Conservation (phyloP, 1,139 yeast genomes). For the Geotrichum restrictum region DNA sequence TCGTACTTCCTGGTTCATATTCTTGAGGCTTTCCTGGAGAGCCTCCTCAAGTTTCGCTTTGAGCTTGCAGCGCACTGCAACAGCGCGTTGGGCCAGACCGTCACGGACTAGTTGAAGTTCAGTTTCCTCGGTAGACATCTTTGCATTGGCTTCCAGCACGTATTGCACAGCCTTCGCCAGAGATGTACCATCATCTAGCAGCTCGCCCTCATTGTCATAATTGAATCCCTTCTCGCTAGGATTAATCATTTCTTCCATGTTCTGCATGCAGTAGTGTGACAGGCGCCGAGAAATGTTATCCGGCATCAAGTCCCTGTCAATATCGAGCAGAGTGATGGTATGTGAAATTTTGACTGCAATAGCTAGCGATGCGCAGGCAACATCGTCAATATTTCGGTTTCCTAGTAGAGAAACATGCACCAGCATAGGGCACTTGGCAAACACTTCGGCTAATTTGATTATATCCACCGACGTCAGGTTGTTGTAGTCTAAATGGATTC, state of each 20-base stretch:
- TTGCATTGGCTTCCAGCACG: slow-evolving; percentile 25
- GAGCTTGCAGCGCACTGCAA: slow-evolving; percentile 31
- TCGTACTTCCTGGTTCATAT: slow-evolving; percentile 10
- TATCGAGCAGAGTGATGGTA: slow-evolving; percentile 63
- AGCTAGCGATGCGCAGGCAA: slow-evolving; percentile 65
- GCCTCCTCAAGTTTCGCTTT: slow-evolving; percentile 31
- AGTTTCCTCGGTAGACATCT: background rate
- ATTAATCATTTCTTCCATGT: slow-evolving; percentile 54
- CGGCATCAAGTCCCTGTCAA: slow-evolving; percentile 64
- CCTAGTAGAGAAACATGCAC: slow-evolving; percentile 75
- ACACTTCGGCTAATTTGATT: slow-evolving; percentile 62
- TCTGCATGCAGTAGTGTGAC: slow-evolving; percentile 76
- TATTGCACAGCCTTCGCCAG: slow-evolving; percentile 34
- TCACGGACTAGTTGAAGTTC: slow-evolving; percentile 25
- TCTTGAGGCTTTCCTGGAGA: slow-evolving; percentile 18
- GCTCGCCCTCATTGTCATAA: slow-evolving; percentile 35
- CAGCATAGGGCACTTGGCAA: slow-evolving; percentile 62
- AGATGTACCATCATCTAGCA: slow-evolving; percentile 32
- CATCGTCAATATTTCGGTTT: slow-evolving; percentile 51
- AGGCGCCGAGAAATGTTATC: slow-evolving; percentile 72
- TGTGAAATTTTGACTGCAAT: slow-evolving; percentile 64
- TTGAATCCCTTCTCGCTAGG: slow-evolving; percentile 32
- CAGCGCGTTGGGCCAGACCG: slow-evolving; percentile 31
- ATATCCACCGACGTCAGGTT: slow-evolving; percentile 60
- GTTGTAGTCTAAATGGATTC: slow-evolving; percentile 77